A percentile compares a stretch with the other conserved stretches of the same genome.
Evolutionary conservation across 169 alveolate species (phyloP).

Genomic region (Plasmodium sp.): DNA sequence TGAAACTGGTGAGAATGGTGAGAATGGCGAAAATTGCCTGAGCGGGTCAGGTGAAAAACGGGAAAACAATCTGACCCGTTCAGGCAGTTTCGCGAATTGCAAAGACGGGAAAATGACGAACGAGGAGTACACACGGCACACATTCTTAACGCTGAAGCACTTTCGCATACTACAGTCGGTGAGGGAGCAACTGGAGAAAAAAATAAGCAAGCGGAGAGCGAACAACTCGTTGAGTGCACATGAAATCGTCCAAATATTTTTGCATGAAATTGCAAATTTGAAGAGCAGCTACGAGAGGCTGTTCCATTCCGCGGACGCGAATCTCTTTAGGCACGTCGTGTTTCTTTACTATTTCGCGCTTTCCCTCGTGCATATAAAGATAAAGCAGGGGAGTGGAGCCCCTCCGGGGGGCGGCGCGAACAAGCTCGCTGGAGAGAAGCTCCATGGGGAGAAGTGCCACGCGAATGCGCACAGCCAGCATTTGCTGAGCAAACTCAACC

Average conservation of each 20-base stretch:
- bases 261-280: conserved; percentile 23
- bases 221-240: background rate
- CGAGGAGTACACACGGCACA: conserved; percentile 13
- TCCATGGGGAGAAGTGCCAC: background rate
- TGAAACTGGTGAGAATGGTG: too few species aligned
- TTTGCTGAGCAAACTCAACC: background rate
- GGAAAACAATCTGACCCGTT: background rate
- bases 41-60: background rate
- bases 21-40: background rate
- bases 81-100: background rate
- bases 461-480: background rate
- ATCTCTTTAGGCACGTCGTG: conserved; percentile 48
- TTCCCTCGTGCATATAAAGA: conserved; percentile 51
- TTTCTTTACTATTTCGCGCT: conserved; percentile 49
- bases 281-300: conserved; percentile 19
- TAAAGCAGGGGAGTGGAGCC: background rate
- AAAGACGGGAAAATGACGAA: background rate
- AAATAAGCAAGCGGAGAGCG: background rate
- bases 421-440: background rate
- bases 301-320: conserved; percentile 27
- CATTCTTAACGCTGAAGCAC: conserved; percentile 55
- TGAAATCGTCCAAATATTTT: conserved; percentile 15
- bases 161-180: conserved; percentile 17
- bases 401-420: background rate
- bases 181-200: background rate